Conservation (phyloP, 2,329 filamentous ascomycete genomes). For the Hymenoscyphus albidus region DNA sequence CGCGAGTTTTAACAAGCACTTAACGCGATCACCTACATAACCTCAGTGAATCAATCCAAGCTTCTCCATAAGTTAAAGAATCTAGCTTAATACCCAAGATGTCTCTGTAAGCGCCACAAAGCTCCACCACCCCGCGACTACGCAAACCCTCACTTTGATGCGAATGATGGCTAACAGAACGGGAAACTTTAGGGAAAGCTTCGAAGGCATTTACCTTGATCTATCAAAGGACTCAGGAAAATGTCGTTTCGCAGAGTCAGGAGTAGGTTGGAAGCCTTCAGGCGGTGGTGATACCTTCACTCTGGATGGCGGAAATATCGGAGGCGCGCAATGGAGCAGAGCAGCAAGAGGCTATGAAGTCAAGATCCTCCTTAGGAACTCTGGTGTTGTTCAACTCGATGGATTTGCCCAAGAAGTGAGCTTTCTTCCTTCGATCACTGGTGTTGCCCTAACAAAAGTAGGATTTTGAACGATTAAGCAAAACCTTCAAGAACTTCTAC, state of each 20-base stretch:
- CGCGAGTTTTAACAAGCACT: not conserved
- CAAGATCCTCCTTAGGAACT: constrained; percentile 81
- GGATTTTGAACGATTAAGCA: constrained; percentile 85
- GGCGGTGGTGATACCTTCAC: constrained; percentile 90
- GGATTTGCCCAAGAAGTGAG: constrained; percentile 82
- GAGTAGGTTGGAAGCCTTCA: constrained; percentile 90
- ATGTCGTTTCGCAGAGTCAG: constrained; percentile 90
- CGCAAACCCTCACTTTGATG: not conserved
- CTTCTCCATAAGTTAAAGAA: not conserved
- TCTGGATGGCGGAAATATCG: constrained; percentile 80
- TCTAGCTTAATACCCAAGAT: not conserved
- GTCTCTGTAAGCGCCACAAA: not conserved
- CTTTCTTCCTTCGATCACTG: constrained; percentile 6
- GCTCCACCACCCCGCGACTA: not conserved
- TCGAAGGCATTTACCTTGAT: constrained; percentile 96
- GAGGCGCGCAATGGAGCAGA: constrained; percentile 87
- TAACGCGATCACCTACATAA: not conserved
- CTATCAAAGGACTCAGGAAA: constrained; percentile 89
- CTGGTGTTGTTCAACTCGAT: constrained; percentile 86
- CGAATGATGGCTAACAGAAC: not conserved
- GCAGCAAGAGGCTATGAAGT: constrained; percentile 90
- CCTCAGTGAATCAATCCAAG: not conserved
- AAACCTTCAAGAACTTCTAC: constrained; percentile 98
- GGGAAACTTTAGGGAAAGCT: constrained; percentile 65
- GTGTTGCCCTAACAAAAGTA: constrained; percentile 35